Base-by-base conservation (phyloP, 2,329 filamentous ascomycete species). In the Hymenoscyphus occultus region DNA sequence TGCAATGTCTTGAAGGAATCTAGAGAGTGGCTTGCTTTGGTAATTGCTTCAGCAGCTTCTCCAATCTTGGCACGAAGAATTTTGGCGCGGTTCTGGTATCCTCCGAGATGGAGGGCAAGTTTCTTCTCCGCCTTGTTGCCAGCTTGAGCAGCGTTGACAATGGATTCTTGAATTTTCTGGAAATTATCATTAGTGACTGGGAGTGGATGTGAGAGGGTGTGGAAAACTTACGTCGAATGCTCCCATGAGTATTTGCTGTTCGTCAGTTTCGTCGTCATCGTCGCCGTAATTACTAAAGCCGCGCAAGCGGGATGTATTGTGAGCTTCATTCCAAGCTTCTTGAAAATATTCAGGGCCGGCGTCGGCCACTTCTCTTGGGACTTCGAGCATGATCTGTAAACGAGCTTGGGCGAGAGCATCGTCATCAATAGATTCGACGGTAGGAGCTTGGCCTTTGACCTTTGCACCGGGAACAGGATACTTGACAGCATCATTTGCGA, bases 61-160 rank as follows among this genome's bases (percentile, higher is more conserved):
- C 79, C 78, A 68, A 96, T 91, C 80, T 97, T 98, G 66, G 88
- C 84, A 28, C 87, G 86, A 32, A 99, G 83, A 71, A 86, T 88
- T 77, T 93, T 93, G 40, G 92, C 88, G 39, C 95, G 90, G 71
- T 93, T 88, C 76, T 93, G 89, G 78, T 99, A 99, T 14, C 95
- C 95, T 31, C 93, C 93, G 2, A 96, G 86, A 72, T 95, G 89
- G 62, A 96, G 82, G 0, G 84, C 83, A n/a, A 99, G 85, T 78
- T 95, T 97, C 84, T 97, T 97, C 78, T 98, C 93, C 1, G 96
- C 81, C 77, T 94, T 96, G 75, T 92, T 92, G 62, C 91, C 91
- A 64, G 89, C 85, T 71, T 94, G 89, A 2, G 93, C 95, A 0
- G 88, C 87, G 2, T 84, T 80, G 71, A 91, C 84, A 68, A 97